These are phyloP conservation scores for Bipolaris sorokiniana DNA, from an alignment of 2,329 filamentous ascomycete genomes.

Conservation along the genomic window DNA sequence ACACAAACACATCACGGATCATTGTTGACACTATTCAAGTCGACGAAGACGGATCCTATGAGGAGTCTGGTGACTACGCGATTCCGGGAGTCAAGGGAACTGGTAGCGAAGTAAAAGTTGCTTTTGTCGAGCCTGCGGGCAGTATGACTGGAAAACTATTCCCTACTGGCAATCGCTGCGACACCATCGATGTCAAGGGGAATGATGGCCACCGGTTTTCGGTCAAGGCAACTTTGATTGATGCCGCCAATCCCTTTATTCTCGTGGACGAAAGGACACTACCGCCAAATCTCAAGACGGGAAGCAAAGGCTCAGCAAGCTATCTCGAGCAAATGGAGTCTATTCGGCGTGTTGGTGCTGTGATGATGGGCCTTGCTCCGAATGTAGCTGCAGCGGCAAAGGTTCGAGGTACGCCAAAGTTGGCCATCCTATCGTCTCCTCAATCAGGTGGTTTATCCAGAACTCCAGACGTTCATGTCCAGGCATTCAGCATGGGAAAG, in stretches of 20 bases:
- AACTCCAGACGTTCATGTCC: slow-evolving; percentile 25
- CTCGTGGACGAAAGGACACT: slow-evolving; percentile 62
- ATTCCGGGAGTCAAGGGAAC: slow-evolving; percentile 69
- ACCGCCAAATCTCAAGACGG: slow-evolving; percentile 57
- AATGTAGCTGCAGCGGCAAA: slow-evolving; percentile 45
- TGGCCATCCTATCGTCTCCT: slow-evolving; percentile 58
- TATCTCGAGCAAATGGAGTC: slow-evolving; percentile 59
- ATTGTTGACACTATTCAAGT: slow-evolving; percentile 62
- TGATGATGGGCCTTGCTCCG: slow-evolving; percentile 64
- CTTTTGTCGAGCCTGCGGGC: slow-evolving; percentile 67
- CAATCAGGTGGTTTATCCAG: neutral
- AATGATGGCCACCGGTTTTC: slow-evolving; percentile 38
- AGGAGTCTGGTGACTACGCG: slow-evolving; percentile 59
- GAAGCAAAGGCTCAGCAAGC: slow-evolving; percentile 49
- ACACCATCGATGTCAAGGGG: slow-evolving; percentile 51
- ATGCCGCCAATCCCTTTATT: slow-evolving; percentile 68
- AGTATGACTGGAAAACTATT: slow-evolving; percentile 66
- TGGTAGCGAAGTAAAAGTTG: slow-evolving; percentile 62
- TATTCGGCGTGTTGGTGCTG: slow-evolving; percentile 62
- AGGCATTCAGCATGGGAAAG: slow-evolving; percentile 43
- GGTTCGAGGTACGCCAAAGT: slow-evolving; percentile 65
- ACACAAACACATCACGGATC: slow-evolving; percentile 71
- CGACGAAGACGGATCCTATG: slow-evolving; percentile 51
- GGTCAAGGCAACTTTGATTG: slow-evolving; percentile 62
- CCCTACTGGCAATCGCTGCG: slow-evolving; percentile 62